Conservation (phyloP, 495 filamentous ascomycete species). For the Hypoxylon trugodes region DNA sequence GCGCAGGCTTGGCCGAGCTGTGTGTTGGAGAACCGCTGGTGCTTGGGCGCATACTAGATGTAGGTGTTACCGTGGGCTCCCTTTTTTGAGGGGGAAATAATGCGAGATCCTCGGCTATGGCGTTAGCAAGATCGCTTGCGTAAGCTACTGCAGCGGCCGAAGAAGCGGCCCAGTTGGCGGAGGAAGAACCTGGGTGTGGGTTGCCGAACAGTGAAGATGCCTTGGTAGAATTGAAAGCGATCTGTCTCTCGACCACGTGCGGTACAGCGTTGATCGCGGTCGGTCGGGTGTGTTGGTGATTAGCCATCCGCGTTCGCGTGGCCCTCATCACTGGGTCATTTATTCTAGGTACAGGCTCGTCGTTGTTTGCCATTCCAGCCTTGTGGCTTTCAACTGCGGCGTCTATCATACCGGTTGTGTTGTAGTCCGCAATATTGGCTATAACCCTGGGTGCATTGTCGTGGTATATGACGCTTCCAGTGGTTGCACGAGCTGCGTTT, state of each 20-base stretch:
- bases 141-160: neutral
- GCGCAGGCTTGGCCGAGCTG: neutral
- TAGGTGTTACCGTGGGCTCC: neutral
- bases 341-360: neutral
- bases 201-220: no score
- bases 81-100: neutral
- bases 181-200: neutral
- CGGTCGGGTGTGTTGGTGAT: no score
- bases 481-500: neutral
- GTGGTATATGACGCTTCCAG: neutral
- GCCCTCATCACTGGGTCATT: neutral
- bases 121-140: neutral
- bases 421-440: neutral
- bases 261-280: no score
- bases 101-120: neutral
- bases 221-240: no score
- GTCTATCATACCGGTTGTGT: neutral
- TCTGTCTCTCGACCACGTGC: no score
- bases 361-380: neutral
- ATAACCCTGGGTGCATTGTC: constrained; percentile 1
- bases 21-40: neutral
- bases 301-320: neutral
- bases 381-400: neutral
- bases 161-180: neutral
- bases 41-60: neutral